phyloP scores from a whole-genome alignment of 257 asterid genomes.

The Mitragyna speciosa region DNA sequence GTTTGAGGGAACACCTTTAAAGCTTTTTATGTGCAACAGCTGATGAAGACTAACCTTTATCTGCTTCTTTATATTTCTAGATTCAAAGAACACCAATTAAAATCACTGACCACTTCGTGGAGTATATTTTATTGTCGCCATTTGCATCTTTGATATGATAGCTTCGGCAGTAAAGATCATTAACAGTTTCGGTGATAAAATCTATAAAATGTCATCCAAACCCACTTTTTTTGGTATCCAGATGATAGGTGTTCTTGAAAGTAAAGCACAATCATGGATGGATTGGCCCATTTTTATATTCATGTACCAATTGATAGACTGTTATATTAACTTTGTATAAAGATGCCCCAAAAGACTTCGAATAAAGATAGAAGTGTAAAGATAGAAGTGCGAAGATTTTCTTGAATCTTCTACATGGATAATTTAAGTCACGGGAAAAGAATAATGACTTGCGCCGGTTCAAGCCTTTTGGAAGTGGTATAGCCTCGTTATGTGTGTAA shows the following conservation, averaged over 20 bases:
- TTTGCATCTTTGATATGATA: neutral
- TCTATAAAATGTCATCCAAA: neutral
- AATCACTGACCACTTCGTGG: neutral
- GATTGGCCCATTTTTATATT: slow-evolving; percentile 6
- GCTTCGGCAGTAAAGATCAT: slow-evolving; percentile 5
- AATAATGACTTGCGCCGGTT: too few species aligned
- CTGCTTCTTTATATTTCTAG: neutral
- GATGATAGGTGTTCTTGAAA: slow-evolving; percentile 14
- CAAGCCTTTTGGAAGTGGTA: too few species aligned
- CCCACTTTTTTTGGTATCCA: slow-evolving; percentile 6
- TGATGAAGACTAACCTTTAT: slow-evolving; percentile 19
- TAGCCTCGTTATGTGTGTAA: too few species aligned
- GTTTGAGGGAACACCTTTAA: neutral
- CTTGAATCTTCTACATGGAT: neutral
- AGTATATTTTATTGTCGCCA: neutral
- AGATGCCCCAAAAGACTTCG: neutral
- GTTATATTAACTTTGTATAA: too few species aligned
- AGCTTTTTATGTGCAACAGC: slow-evolving; percentile 32
- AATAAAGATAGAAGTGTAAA: neutral
- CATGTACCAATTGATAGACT: neutral
- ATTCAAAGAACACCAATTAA: slow-evolving; percentile 7
- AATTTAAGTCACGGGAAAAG: too few species aligned
- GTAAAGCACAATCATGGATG: slow-evolving; percentile 9
- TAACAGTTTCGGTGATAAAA: neutral
- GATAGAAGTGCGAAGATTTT: too few species aligned